Base-by-base conservation (phyloP, 495 filamentous ascomycete species). In the Penicillium psychrofluorescens region DNA sequence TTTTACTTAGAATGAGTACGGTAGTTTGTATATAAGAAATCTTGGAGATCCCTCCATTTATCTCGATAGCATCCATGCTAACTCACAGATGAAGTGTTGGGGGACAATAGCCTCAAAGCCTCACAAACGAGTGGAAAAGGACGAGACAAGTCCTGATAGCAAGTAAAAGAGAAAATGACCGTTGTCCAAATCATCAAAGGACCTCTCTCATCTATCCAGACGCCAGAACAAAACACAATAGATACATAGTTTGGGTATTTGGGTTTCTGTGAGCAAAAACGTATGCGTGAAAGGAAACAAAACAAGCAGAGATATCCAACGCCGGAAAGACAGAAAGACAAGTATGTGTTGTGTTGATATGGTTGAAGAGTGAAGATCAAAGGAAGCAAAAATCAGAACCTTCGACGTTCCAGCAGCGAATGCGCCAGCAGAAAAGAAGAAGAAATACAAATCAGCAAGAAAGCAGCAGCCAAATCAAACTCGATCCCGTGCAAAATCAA, bases 401-500 rank as follows among this genome's bases (percentile, higher is more conserved):
- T 47, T 55, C 53, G 51, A 51, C 46, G 41, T 34, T 37, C 31
- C 29, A 53, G 40, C 51, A 48, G 58, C 57, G 57, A 58, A 51
- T 48, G 44, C 52, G 44, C 38, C 37, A 27, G 40, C 40, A 57
- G 34, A 37, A 27, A 40, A 38, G 28, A 36, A 41, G 12, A 11
- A 48, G 41, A 33, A 48, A 37, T 38, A 22, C 11, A 30, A n/a
- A 11, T 13, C 16, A 22, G 28, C 12, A 46, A 34, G 42, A 15
- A 40, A 33, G 35, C 33, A 10, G 36, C 35, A 35, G 31, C 9
- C 35, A 32, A 34, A 34, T 80, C 70, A 91, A 31, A 91, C 87
- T 54, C 87, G 72, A 58, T 94, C 86, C 53, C 84, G 81, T 10
- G 87, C 87, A 77, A 90, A 95, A 67, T 95, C 90, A 51, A 95